Evolutionary conservation across 2,329 filamentous ascomycete species (phyloP), one percentile per base, ranked within the genome.

Genomic region (Simplicillium sp.): DNA sequence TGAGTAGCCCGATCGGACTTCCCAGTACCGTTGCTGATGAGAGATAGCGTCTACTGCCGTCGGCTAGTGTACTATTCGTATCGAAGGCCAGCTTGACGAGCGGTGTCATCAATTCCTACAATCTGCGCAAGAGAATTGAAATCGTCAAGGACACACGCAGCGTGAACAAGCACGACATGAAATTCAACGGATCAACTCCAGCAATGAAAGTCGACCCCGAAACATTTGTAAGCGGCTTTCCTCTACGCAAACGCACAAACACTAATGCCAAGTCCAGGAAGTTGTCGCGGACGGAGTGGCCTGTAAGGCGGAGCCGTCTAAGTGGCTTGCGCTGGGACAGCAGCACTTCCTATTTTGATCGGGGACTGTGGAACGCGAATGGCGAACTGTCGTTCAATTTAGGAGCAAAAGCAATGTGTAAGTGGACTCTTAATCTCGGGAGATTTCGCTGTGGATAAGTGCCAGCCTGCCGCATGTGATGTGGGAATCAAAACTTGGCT

Each of bases 171-270:
- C 71, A 64, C 52, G 85, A 96, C 61, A 95, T 96, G 88, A 88
- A 87, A 56, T 89, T 79, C 61, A 96, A 96, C 60, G 80, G 87
- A 54, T 64, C 64, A 41, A 87, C 79, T 77, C 90, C 90, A 12
- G 78, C 73, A 65, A 96, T 97, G 87, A 80, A 70, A 54, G 88
- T 97, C 44, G 88, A 97, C 59, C 84, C 90, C 4, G 90, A 97
- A 71, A 81, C 39, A 17, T 41, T 41, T 20, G 38, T 40, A 31
- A 40, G 38, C 25, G 2, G 15, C 35, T 3, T n/a, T n/a, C 16
- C 18, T 17, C n/a, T 12, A 20, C 7, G 3, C 11, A 20, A 20
- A 14, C 33, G 11, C 25, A 20, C 8, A 13, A 18, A 8, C 11
- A 17, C 28, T 31, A 17, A 34, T 29, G 15, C 20, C 20, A n/a